Evolutionary conservation across 768 basidiomycete genomes (phyloP).

Genomic region (Porphyrellus cyaneotinctus): DNA sequence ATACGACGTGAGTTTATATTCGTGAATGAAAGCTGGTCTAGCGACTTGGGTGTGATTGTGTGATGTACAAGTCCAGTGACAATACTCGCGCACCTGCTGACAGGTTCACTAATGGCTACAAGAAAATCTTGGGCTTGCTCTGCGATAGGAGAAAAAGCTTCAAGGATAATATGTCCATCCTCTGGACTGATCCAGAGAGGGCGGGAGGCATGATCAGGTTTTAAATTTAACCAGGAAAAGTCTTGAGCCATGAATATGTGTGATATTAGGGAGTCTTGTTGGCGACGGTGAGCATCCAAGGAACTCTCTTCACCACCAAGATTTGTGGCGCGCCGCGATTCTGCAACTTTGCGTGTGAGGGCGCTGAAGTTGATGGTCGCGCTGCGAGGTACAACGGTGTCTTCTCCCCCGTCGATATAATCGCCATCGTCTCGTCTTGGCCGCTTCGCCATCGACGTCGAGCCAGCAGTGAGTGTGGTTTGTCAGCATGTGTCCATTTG

Average conservation of each 20-base stretch:
- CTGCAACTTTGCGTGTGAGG: slow-evolving; percentile 72
- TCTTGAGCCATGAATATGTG: slow-evolving; percentile 83
- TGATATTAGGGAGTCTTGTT: slow-evolving; percentile 73
- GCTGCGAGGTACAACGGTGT: slow-evolving; percentile 57
- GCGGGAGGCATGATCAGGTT: slow-evolving; percentile 85
- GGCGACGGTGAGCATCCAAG: slow-evolving; percentile 61
- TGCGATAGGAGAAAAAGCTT: slow-evolving; percentile 96
- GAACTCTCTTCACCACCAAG: slow-evolving; percentile 44
- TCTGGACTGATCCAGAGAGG: slow-evolving; percentile 96
- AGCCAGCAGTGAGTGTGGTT: slow-evolving; percentile 4
- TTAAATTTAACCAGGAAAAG: slow-evolving; percentile 82
- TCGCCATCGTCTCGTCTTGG: slow-evolving; percentile 51
- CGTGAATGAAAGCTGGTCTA: slow-evolving; percentile 97
- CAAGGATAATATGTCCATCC: slow-evolving; percentile 90
- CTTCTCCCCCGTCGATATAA: slow-evolving; percentile 55
- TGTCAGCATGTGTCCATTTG: slow-evolving; percentile 27
- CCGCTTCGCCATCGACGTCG: slow-evolving; percentile 35
- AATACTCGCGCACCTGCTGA: slow-evolving; percentile 76
- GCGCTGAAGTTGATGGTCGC: slow-evolving; percentile 89
- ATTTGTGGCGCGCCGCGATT: slow-evolving; percentile 46
- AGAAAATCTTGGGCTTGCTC: slow-evolving; percentile 98
- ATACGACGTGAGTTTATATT: slow-evolving; percentile 98
- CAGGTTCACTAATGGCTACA: slow-evolving; percentile 96
- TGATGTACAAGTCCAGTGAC: slow-evolving; percentile 27
- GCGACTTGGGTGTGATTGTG: slow-evolving; percentile 11